Evolutionary conservation across 495 filamentous ascomycete genomes (phyloP).

Genomic region (Penicillium taxi): DNA sequence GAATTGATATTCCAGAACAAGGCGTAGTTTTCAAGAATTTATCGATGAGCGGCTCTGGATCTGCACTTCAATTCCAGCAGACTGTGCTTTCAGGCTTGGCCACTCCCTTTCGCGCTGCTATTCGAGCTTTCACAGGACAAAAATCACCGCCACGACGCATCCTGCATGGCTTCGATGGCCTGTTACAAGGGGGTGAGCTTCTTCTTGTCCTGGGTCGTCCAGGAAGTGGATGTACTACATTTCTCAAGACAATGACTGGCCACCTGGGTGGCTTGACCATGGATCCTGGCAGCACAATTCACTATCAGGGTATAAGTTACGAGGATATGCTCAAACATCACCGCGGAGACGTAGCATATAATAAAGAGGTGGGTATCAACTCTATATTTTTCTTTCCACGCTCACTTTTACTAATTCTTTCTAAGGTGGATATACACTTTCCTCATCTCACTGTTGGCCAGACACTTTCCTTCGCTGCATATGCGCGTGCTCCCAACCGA

Average conservation of each 20-base stretch:
- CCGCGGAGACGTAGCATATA: slow-evolving; percentile 55
- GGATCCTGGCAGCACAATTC: slow-evolving; percentile 28
- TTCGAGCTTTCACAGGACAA: slow-evolving; percentile 23
- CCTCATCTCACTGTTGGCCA: slow-evolving; percentile 57
- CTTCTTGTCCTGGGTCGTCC: slow-evolving; percentile 37
- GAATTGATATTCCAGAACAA: slow-evolving; percentile 22
- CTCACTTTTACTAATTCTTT: not conserved
- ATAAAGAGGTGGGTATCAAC: slow-evolving; percentile 33
- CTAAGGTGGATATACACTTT: slow-evolving; percentile 50
- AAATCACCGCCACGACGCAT: slow-evolving; percentile 18
- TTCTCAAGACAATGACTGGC: slow-evolving; percentile 31
- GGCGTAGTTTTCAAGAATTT: slow-evolving; percentile 42
- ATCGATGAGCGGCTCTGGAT: slow-evolving; percentile 43
- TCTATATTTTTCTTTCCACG: not conserved
- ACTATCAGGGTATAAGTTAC: slow-evolving; percentile 41
- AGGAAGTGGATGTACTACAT: slow-evolving; percentile 32
- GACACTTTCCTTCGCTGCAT: slow-evolving; percentile 53
- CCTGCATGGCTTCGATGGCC: slow-evolving; percentile 27
- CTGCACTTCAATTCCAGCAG: slow-evolving; percentile 42
- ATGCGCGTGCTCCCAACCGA: slow-evolving; percentile 37
- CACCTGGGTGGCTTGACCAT: slow-evolving; percentile 31
- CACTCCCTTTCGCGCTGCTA: slow-evolving; percentile 30
- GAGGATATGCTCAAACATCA: slow-evolving; percentile 46
- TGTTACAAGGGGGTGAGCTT: slow-evolving; percentile 29
- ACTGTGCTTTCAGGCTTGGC: slow-evolving; percentile 37